Evolutionary conservation across 306 rosid genomes (phyloP), one percentile per base, ranked within the genome.

Genomic region (Vachellia collinsii): DNA sequence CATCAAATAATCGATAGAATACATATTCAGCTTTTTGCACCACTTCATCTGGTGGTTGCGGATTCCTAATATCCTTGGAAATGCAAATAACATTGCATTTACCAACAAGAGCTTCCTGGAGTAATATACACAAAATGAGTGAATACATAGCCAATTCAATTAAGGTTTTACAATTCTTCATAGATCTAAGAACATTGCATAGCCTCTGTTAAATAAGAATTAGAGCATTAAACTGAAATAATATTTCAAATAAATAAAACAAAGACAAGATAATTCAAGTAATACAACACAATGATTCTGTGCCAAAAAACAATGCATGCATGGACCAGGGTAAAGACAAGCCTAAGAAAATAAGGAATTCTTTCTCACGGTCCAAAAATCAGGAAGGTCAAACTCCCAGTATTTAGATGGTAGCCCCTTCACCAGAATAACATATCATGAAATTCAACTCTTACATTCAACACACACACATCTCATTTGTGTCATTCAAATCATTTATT

Each of bases 21-120:
- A 93, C 85, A 82, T 80, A 93, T 53, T 95, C 98, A 10, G 99
- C 98, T 79, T 36, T 78, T 54, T 79, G 78, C 74, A 90, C 73
- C 29, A 80, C 92, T 85, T 88, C 85, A 37, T 81, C 84, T 20
- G 88, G 81, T 51, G 92, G 94, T 65, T 77, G 95, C 17, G 79
- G 84, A 79, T 93, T 93, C 84, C 92, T 88, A 47, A 47, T 72
- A 76, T 92, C 97, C 80, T 86, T 89, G 41, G 92, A 87, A 74
- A 84, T 79, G 87, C 97, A 95, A 70, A 92, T 43, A 81, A 95
- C 87, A 61, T 87, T 84, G 88, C 98, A 95, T 90, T 91, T 95
- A 17, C 99, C 98, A 84, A 90, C 87, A 88, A 95, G 87, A 65
- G 91, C 92, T 92, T 95, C 99, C 99, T 95, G 86, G 71, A 61